Evolutionary conservation across 805 yeast species (phyloP), one percentile per base, ranked within the genome.

Genomic region (Kuraishia borneana): DNA sequence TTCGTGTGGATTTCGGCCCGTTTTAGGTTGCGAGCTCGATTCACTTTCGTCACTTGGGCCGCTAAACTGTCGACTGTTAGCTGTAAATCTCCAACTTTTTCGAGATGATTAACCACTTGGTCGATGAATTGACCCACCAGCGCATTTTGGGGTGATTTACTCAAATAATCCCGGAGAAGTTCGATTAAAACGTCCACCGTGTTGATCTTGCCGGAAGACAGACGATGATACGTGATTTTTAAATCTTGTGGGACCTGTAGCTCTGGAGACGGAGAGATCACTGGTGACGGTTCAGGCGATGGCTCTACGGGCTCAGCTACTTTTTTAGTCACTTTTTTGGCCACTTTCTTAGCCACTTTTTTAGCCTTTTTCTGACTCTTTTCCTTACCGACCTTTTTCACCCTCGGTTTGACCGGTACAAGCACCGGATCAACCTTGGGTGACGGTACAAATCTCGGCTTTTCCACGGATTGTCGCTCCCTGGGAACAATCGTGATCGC

Each of bases 131-230:
- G 44, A 2, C 33, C 28, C 6, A 43, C 37, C 22, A 38, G 33
- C 9, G 41, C 17, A 34, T 36, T 13, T 33, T 42, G 18, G 42
- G 36, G 1, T 42, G 45, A 4, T 46, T 46, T 2, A 36, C 28
- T 44, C 38, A 43, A 39, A 39, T 44, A 53, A 32, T 58, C 62
- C 9, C 34, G 37, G 17, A 56, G 17, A 17, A 56, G 41, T 39
- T 55, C 58, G 17, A 44, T 41, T 12, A 58, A 40, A 12, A 58
- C 58, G 40, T 58, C 63, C 30, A 56, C 32, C 6, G 60, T 46
- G 4, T 54, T 46, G 12, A 58, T 38, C 30, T 43, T 44, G 29
- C 35, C 34, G 4, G 26, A 36, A 6, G 39, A 27, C 16, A 37
- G 35, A 25, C 34, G 30, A 16, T 31, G 34, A 35, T 18, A 30